Base-by-base conservation (phyloP, 2,329 filamentous ascomycete species). In the Colletotrichum sp. region DNA sequence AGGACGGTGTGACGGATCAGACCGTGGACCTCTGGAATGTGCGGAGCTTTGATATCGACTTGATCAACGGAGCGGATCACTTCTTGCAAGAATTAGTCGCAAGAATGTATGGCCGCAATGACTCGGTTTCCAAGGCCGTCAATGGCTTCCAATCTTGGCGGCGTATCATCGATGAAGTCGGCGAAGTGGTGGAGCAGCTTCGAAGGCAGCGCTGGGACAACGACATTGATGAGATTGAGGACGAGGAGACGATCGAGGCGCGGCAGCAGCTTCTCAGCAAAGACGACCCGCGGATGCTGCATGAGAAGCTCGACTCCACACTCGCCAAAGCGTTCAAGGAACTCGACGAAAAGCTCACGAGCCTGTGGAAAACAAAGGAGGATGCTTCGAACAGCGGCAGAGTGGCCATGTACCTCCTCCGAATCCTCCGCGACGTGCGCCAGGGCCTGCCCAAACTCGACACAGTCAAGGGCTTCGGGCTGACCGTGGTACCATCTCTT, bases 191-290 rank as follows among this genome's bases (percentile, higher is more conserved):
- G 9, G 91, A 92, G 55, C 88, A 91, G 74, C 89, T 97, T 79
- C 91, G 88, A 76, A 90, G 90, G 63, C 92, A 93, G 78, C 90
- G 92, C 72, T 96, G 95, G 94, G 93, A 96, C 77, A 93, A 95
- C 71, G 93, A 95, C 76, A 89, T 93, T 32, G 92, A 94, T 67
- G 92, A 94, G 67, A 91, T 95, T 55, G 94, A 95, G 75, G 93
- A 95, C 75, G 94, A 96, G 77, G 89, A 94, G 70, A 91, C 90
- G 1, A 90, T 94, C 24, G 93, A 95, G 77, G 88, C 89, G 22
- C 89, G 93, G 39, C 93, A 95, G 79, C 89, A 90, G 48, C 83
- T 93, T 1, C 88, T 98, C 15, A 95, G 93, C 82, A 91, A 91
- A 68, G 92, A 96, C 39, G 95, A 97, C 79, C 93, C 94, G 0